Evolutionary conservation across 257 asterid species (phyloP).

Genomic region (Ballota nigra): DNA sequence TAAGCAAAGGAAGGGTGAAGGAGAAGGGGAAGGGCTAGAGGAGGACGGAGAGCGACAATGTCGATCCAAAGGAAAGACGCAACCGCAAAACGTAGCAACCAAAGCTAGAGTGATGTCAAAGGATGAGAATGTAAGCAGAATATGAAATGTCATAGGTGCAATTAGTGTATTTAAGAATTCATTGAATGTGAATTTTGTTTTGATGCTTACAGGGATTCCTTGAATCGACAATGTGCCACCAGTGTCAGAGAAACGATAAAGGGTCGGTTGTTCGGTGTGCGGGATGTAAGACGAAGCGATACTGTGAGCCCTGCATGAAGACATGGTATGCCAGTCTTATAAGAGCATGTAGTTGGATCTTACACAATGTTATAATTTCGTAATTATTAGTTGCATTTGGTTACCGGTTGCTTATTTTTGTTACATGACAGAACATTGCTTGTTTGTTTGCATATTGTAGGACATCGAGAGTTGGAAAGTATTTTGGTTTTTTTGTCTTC

Average conservation of each 20-base stretch:
- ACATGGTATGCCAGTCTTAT: slow-evolving; percentile 38
- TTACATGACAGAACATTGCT: neutral
- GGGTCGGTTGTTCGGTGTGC: slow-evolving; percentile 49
- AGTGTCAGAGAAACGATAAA: slow-evolving; percentile 46
- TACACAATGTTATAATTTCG: neutral
- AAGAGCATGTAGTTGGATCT: neutral
- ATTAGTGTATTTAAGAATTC: neutral
- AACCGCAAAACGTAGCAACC: too few relatives aligned
- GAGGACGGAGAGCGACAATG: neutral
- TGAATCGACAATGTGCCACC: slow-evolving; percentile 49
- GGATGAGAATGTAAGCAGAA: slow-evolving; percentile 21
- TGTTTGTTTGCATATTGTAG: neutral
- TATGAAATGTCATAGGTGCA: neutral
- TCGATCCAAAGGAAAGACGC: too few relatives aligned
- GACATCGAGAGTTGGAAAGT: neutral
- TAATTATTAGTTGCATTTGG: neutral
- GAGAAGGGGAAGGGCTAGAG: neutral
- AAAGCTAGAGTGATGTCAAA: neutral
- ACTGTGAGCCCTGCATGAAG: slow-evolving; percentile 38
- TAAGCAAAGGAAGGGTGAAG: slow-evolving; percentile 4
- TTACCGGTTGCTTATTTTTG: neutral
- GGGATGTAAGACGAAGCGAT: slow-evolving; percentile 42
- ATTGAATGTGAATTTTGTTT: neutral
- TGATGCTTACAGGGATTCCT: slow-evolving; percentile 26
- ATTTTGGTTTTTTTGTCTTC: neutral